Evolutionary conservation across 345 rosid species (phyloP), one percentile per base, ranked within the genome.

Genomic region (Bruguiera parviflora): DNA sequence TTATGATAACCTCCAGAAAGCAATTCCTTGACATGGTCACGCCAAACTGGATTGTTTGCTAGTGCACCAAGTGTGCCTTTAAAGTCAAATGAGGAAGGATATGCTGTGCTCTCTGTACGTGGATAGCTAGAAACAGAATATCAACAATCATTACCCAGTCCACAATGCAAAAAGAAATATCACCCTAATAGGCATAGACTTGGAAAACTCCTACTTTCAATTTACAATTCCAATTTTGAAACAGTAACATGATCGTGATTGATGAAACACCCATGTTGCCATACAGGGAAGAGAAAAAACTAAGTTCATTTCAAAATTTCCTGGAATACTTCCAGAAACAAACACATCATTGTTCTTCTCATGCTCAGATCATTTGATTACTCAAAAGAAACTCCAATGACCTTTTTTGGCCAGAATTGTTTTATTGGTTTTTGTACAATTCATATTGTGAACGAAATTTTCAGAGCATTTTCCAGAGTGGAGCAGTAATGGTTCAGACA

Each of bases 71-170:
- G 97, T 33, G 90, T 84, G 76, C 90, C 85, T 81, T 71, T 81
- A 77, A 91, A 94, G 84, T 91, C 96, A 67, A 91, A 94, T 61
- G 96, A 89, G 65, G 97, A 84, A 66, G 98, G 98, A 72, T 91
- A 91, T 61, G 98, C 91, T 63, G 98, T 94, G 76, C 98, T 94
- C 75, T 91, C 97, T 22, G 97, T 91, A 10, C 98, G 96, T 13
- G 97, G 98, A 85, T 94, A 94, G 69, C 98, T 94, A 70, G 39
- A 69, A 63, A 51, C 20, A 29, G 29, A 64, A 46, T 74, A 78
- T 46, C 13, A 56, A 58, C 57, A 71, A 60, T 22, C 49, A 57
- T 47, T 5, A 77, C 25, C 61, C 64, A 32, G 27, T 71, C 61
- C 59, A 66, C 47, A 62, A 39, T 61, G 25, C 52, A 27, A 52